Conservation (phyloP, 176 grass and related monocot genomes). For the Dactylis glomerata region DNA sequence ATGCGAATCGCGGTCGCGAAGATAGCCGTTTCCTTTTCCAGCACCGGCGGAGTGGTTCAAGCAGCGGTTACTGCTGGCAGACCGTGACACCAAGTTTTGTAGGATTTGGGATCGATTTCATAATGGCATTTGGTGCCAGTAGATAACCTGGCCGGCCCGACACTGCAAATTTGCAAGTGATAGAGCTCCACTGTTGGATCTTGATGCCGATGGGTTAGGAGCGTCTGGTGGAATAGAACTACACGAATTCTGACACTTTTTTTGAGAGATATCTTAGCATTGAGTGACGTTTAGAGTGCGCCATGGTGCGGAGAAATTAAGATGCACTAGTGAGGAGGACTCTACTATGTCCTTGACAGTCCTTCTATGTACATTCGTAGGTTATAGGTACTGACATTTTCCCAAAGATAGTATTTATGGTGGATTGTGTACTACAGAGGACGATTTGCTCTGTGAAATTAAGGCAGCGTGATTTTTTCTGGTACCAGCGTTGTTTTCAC, state of each 20-base stretch:
- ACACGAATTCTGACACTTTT: not conserved
- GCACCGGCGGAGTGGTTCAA: not conserved
- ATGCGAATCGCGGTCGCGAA: not conserved
- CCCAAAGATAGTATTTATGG: not conserved
- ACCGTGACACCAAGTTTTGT: slow-evolving; percentile 4
- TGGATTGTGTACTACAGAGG: not conserved
- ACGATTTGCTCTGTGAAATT: not conserved
- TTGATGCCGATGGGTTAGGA: not conserved
- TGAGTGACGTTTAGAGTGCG: too few species aligned
- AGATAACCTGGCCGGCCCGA: slow-evolving; percentile 23
- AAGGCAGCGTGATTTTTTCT: not conserved
- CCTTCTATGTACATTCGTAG: not conserved
- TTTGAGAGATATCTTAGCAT: not conserved
- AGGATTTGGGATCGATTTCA: slow-evolving; percentile 1
- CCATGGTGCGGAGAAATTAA: too few species aligned
- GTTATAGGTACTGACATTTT: not conserved
- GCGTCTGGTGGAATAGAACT: not conserved
- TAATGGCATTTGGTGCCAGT: slow-evolving; percentile 23
- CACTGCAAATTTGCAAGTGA: not conserved
- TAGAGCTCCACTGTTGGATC: slow-evolving; percentile 7
- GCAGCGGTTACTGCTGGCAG: slow-evolving; percentile 2
- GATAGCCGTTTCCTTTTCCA: not conserved
- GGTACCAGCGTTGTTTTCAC: not conserved
- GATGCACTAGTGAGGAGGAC: too few species aligned
- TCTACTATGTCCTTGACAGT: not conserved